Percentiles rank a stretch among this genome's conserved stretches.
phyloP scores from a whole-genome alignment of 345 rosid genomes.

The Citrus medica region DNA sequence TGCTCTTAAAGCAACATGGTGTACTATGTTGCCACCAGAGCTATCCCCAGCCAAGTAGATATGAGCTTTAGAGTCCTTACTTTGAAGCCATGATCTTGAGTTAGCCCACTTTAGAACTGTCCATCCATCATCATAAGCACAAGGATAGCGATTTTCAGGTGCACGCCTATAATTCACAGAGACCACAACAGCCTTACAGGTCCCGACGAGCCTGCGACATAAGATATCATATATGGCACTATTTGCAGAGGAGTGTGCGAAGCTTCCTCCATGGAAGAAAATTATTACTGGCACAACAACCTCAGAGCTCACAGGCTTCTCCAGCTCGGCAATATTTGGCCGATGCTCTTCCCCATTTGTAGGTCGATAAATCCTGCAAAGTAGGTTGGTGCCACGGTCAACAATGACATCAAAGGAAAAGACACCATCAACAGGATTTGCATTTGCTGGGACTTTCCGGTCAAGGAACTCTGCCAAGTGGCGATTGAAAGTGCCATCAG shows the following conservation, averaged over 20 bases:
- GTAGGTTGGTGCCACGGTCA: slow-evolving; percentile 52
- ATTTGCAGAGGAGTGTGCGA: slow-evolving; percentile 83
- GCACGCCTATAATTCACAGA: slow-evolving; percentile 93
- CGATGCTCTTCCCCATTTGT: slow-evolving; percentile 38
- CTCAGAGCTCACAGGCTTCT: slow-evolving; percentile 66
- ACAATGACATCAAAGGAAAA: slow-evolving; percentile 77
- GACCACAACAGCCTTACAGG: slow-evolving; percentile 70
- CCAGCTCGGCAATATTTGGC: slow-evolving; percentile 47
- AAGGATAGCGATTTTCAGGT: slow-evolving; percentile 75
- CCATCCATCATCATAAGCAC: slow-evolving; percentile 95
- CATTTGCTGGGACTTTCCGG: slow-evolving; percentile 74
- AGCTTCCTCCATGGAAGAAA: slow-evolving; percentile 96
- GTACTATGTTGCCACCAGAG: slow-evolving; percentile 88
- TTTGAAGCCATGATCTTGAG: slow-evolving; percentile 72
- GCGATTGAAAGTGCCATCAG: slow-evolving; percentile 91
- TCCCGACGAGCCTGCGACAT: slow-evolving; percentile 72
- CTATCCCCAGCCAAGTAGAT: slow-evolving; percentile 88
- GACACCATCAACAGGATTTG: slow-evolving; percentile 69
- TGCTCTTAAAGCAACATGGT: slow-evolving; percentile 75
- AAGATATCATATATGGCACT: slow-evolving; percentile 76
- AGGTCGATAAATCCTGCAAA: slow-evolving; percentile 67
- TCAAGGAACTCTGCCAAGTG: slow-evolving; percentile 92
- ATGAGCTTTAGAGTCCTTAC: slow-evolving; percentile 72
- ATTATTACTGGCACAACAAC: slow-evolving; percentile 62
- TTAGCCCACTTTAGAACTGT: slow-evolving; percentile 73